These are phyloP conservation scores for Syncephalastrum sp. DNA, from an alignment of 371 early-diverging fungal species.

Conservation along the genomic window DNA sequence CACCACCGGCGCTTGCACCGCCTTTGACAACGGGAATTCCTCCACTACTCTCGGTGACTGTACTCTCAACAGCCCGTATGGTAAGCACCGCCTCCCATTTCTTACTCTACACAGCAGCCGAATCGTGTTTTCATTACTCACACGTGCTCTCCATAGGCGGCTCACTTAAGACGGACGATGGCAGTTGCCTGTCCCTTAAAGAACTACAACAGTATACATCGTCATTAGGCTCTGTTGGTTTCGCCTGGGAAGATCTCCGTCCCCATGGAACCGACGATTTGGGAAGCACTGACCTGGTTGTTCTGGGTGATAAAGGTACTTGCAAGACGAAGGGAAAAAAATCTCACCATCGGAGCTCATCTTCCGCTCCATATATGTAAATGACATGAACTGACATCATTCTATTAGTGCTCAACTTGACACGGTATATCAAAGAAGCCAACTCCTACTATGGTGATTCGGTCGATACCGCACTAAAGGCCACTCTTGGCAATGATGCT, in stretches of 20 bases:
- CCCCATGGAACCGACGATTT: conserved; percentile 17
- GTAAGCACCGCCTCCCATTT: conserved; percentile 13
- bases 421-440: conserved; percentile 18
- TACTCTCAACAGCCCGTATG: conserved; percentile 45
- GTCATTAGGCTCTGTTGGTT: conserved; percentile 27
- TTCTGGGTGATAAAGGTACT: conserved; percentile 56
- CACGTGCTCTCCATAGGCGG: conserved; percentile 14
- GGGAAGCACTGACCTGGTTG: conserved; percentile 29
- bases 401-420: conserved; percentile 32
- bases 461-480: conserved; percentile 26
- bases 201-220: conserved; percentile 23
- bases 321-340: neutral
- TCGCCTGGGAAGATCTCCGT: conserved; percentile 43
- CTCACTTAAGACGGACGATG: conserved; percentile 21
- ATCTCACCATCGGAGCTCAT: neutral
- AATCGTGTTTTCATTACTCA: neutral
- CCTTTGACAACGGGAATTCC: conserved; percentile 21
- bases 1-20: conserved; percentile 29
- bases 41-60: conserved; percentile 22
- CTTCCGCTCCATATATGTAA: neutral
- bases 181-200: conserved; percentile 33
- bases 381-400: neutral
- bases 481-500: conserved; percentile 41
- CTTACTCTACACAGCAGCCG: neutral
- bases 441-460: conserved; percentile 25